Evolutionary conservation across 345 rosid species (phyloP).

Genomic region (Moringa oleifera): DNA sequence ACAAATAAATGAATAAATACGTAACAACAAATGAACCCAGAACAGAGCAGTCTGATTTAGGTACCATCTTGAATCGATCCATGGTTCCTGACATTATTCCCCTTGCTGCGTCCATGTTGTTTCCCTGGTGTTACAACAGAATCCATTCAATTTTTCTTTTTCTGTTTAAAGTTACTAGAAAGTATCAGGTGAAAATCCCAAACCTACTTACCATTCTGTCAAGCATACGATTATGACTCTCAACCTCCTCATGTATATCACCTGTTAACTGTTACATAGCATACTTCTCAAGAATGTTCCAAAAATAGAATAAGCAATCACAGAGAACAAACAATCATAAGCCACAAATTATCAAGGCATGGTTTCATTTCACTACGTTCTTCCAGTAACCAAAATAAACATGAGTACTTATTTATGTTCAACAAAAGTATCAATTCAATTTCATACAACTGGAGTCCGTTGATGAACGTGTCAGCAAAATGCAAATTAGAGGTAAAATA

Average conservation of each 20-base stretch:
- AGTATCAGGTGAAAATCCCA: conserved; percentile 9
- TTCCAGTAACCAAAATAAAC: not conserved
- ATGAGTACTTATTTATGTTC: not conserved
- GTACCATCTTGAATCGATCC: conserved; percentile 82
- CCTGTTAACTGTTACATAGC: conserved; percentile 59
- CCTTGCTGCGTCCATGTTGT: conserved; percentile 76
- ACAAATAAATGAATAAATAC: not conserved
- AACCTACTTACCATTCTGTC: conserved; percentile 53
- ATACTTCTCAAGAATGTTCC: not conserved
- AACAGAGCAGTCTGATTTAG: not conserved
- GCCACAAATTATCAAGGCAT: not conserved
- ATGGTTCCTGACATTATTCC: conserved; percentile 85
- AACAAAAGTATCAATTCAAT: too few relatives aligned
- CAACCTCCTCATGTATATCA: conserved; percentile 86
- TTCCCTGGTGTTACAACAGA: conserved; percentile 50
- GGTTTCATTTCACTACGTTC: not conserved
- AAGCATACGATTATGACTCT: conserved; percentile 78
- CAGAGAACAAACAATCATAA: not conserved
- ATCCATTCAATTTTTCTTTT: conserved; percentile 7
- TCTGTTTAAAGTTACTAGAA: conserved; percentile 4
- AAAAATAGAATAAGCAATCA: not conserved
- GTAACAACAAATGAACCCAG: not conserved
- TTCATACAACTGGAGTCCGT: too few relatives aligned
- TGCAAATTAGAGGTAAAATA: too few relatives aligned
- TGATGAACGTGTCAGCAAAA: too few relatives aligned